Conservation (phyloP, 495 filamentous ascomycete species). For the Penicillium taxi region DNA sequence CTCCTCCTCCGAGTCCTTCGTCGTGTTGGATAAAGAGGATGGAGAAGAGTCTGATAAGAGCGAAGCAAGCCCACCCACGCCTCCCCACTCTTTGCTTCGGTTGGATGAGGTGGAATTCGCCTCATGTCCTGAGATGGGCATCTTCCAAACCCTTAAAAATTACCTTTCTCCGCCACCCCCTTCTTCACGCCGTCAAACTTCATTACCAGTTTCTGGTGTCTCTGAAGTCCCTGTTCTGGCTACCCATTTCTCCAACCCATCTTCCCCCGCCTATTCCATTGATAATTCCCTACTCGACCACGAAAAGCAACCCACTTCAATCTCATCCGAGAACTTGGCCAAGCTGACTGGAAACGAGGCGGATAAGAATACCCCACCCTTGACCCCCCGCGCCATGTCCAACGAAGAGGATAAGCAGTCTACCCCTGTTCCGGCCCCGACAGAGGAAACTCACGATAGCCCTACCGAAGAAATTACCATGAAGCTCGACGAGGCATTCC, state of each 20-base stretch:
- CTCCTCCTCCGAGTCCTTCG: constrained; percentile 32
- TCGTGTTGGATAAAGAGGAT: constrained; percentile 36
- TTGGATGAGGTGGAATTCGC: constrained; percentile 32
- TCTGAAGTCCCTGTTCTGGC: constrained; percentile 62
- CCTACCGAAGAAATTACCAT: constrained; percentile 34
- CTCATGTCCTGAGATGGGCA: constrained; percentile 29
- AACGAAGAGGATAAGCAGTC: constrained; percentile 44
- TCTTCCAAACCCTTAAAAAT: constrained; percentile 36
- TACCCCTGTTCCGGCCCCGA: constrained; percentile 23
- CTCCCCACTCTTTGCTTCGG: constrained; percentile 39
- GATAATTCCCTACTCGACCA: constrained; percentile 44
- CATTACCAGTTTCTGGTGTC: constrained; percentile 55
- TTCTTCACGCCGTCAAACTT: constrained; percentile 44
- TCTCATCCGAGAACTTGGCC: constrained; percentile 60
- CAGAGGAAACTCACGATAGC: constrained; percentile 20
- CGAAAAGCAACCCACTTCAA: constrained; percentile 43
- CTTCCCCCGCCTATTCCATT: constrained; percentile 49
- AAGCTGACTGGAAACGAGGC: constrained; percentile 79
- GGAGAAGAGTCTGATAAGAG: constrained; percentile 18
- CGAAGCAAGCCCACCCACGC: constrained; percentile 35
- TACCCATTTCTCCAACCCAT: constrained; percentile 69
- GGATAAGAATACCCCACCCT: constrained; percentile 80
- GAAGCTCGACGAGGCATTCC: constrained; percentile 39
- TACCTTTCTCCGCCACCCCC: constrained; percentile 31
- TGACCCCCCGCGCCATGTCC: constrained; percentile 79